Percentiles rank a stretch among this genome's conserved stretches.
Evolutionary conservation across 2,329 filamentous ascomycete genomes (phyloP).

Genomic region (Chrysosphaeria jannelii): DNA sequence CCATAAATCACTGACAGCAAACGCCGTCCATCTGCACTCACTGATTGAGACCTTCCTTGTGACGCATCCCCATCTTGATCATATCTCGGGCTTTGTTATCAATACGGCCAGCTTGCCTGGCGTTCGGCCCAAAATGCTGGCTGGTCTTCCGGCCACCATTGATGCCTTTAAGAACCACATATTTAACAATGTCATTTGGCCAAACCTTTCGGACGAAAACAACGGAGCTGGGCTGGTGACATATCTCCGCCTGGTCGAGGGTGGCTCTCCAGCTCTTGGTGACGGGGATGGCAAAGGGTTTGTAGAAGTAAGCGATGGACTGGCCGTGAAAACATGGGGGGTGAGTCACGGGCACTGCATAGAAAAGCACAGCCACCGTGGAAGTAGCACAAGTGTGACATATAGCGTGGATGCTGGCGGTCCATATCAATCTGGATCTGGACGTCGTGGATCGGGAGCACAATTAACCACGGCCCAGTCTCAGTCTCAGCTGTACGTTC

Average conservation of each 20-base stretch:
- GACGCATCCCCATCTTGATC: slow-evolving; percentile 91
- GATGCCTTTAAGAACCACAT: slow-evolving; percentile 77
- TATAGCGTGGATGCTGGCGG: slow-evolving; percentile 17
- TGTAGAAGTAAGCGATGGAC: slow-evolving; percentile 58
- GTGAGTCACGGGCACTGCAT: slow-evolving; percentile 81
- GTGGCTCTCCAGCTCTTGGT: slow-evolving; percentile 58
- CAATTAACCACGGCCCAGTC: too few relatives aligned
- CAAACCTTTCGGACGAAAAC: slow-evolving; percentile 86
- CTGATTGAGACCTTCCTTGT: slow-evolving; percentile 74
- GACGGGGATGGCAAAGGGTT: slow-evolving; percentile 59
- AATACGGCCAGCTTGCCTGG: slow-evolving; percentile 73
- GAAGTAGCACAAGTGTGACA: slow-evolving; percentile 20
- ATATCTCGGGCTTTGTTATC: slow-evolving; percentile 71
- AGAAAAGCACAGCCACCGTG: slow-evolving; percentile 36
- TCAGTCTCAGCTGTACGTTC: background rate
- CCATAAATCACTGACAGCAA: slow-evolving; percentile 34
- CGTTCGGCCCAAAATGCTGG: slow-evolving; percentile 55
- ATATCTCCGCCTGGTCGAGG: slow-evolving; percentile 66
- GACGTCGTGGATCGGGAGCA: background rate
- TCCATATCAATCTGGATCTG: background rate
- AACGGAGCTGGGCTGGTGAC: slow-evolving; percentile 79
- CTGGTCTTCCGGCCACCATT: slow-evolving; percentile 68
- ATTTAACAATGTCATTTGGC: slow-evolving; percentile 96
- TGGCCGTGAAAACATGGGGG: slow-evolving; percentile 66
- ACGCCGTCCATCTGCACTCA: slow-evolving; percentile 52